Evolutionary conservation across 345 rosid genomes (phyloP).

Genomic region (Microcos paniculata): DNA sequence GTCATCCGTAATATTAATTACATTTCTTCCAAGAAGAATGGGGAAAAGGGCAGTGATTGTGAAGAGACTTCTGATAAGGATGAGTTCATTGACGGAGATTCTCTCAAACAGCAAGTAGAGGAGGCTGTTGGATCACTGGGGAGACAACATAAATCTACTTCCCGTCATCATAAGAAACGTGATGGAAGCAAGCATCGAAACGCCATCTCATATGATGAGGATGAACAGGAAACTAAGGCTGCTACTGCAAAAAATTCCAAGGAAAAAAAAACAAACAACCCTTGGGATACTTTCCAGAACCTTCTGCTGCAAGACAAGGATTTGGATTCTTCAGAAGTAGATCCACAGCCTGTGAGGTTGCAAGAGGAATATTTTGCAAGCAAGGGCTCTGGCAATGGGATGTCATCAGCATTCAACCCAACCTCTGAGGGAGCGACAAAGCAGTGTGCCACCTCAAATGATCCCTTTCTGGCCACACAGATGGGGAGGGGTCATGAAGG

Average conservation of each 20-base stretch:
- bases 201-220: conserved; percentile 27
- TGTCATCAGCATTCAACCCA: conserved; percentile 27
- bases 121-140: conserved; percentile 82
- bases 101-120: conserved; percentile 77
- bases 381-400: conserved; percentile 33
- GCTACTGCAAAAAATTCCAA: conserved; percentile 27
- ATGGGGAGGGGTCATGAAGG: conserved; percentile 36
- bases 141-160: conserved; percentile 57
- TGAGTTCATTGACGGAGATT: conserved; percentile 60
- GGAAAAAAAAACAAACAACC: conserved; percentile 47
- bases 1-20: conserved; percentile 95
- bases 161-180: conserved; percentile 52
- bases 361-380: conserved; percentile 36
- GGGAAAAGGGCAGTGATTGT: conserved; percentile 47
- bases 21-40: conserved; percentile 79
- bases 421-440: conserved; percentile 48
- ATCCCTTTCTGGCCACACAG: conserved; percentile 53
- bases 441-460: conserved; percentile 43
- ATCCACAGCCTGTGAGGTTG: conserved; percentile 24
- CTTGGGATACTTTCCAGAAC: conserved; percentile 88
- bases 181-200: conserved; percentile 32
- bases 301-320: conserved; percentile 70
- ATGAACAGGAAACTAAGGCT: conserved; percentile 29
- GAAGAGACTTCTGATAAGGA: conserved; percentile 65
- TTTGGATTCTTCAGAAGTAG: conserved; percentile 34